Conservation (phyloP, 73 alveolate genomes). For the Paramecium sexaurelia region DNA sequence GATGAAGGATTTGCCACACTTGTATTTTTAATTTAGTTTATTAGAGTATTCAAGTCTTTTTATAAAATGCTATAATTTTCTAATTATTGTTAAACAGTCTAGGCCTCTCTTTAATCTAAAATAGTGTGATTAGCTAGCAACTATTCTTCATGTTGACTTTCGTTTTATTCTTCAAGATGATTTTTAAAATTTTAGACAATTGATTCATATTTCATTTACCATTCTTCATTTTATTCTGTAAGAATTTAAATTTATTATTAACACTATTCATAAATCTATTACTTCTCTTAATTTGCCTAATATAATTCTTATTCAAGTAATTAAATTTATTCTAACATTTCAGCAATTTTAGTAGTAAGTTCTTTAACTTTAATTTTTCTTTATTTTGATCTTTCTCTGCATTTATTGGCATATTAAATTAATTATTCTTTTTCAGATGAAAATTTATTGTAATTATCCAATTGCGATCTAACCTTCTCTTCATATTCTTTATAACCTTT, state of each 20-base stretch:
- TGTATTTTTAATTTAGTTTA: not conserved
- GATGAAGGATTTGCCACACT: not conserved
- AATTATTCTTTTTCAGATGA: conserved; percentile 14
- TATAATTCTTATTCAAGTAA: not conserved
- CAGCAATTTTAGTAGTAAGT: not conserved
- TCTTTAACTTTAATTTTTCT: conserved; percentile 12
- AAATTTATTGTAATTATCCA: not conserved
- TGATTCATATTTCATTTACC: not conserved
- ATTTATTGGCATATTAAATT: conserved; percentile 7
- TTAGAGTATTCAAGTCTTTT: not conserved
- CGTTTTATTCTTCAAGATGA: not conserved
- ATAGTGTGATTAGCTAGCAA: not conserved
- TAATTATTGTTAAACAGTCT: not conserved
- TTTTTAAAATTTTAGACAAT: not conserved
- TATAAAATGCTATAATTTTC: not conserved
- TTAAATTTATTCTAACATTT: not conserved
- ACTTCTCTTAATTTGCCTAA: not conserved
- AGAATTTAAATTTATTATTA: not conserved
- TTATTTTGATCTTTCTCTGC: conserved; percentile 48
- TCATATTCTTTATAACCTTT: not conserved
- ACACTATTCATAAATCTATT: not conserved
- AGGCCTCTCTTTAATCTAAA: not conserved
- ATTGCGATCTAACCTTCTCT: conserved; percentile 1
- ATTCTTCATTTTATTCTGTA: not conserved
- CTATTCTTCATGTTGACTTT: not conserved